Conservation (phyloP, 371 early-diverging fungal genomes). For the Haplosporangium sp. region DNA sequence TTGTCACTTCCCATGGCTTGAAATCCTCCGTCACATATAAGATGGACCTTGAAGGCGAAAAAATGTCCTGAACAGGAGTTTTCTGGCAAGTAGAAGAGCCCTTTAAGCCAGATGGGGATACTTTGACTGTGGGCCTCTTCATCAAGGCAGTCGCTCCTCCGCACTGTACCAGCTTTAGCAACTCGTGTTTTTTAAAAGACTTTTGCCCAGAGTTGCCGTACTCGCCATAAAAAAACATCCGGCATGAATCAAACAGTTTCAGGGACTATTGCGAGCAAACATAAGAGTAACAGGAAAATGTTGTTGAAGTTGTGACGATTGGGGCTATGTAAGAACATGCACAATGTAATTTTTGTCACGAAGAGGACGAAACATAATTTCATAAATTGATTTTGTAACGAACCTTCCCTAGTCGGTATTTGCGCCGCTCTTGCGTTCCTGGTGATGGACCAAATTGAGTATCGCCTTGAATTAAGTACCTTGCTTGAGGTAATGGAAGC, state of each 20-base stretch:
- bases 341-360: too few species aligned
- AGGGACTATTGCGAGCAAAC: constrained; percentile 1
- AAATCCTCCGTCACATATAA: constrained; percentile 37
- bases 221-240: constrained; percentile 46
- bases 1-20: constrained; percentile 33
- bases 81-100: background rate
- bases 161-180: constrained; percentile 26
- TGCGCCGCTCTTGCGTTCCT: constrained; percentile 20
- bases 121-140: constrained; percentile 20
- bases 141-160: constrained; percentile 29
- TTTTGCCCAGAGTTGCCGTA: constrained; percentile 18
- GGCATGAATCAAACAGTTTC: constrained; percentile 34
- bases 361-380: too few species aligned
- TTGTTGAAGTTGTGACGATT: background rate
- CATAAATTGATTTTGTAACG: background rate
- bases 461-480: constrained; percentile 36
- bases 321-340: too few species aligned
- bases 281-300: background rate
- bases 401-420: constrained; percentile 16
- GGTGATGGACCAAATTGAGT: constrained; percentile 43
- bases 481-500: constrained; percentile 22
- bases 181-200: constrained; percentile 32
- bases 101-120: background rate
- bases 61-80: background rate
- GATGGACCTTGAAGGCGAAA: constrained; percentile 3